A percentile compares a stretch with the other conserved stretches of the same genome.
phyloP scores from a whole-genome alignment of 2,329 filamentous ascomycete species.

The Fusarium sublunatum region DNA sequence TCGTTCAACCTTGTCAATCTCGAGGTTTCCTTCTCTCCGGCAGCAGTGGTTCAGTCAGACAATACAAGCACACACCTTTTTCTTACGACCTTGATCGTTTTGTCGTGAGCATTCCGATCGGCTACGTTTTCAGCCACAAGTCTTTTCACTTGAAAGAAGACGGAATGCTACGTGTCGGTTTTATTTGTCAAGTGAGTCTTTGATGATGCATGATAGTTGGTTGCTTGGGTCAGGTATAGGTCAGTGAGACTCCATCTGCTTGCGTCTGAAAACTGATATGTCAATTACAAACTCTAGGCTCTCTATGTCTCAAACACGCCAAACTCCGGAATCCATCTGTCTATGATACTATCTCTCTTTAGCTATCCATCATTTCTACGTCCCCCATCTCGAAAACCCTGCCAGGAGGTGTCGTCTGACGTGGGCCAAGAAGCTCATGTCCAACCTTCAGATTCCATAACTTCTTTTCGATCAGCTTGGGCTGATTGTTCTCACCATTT shows the following conservation, averaged over 20 bases:
- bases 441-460: conserved; percentile 28
- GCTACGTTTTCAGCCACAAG: conserved; percentile 19
- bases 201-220: conserved; percentile 1
- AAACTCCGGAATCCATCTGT: conserved; percentile 19
- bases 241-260: conserved; percentile 11
- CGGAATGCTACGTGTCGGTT: conserved; percentile 26
- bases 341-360: not conserved
- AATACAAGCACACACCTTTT: conserved; percentile 43
- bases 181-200: not conserved
- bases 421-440: conserved; percentile 10
- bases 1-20: conserved; percentile 36
- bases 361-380: conserved; percentile 7
- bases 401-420: not conserved
- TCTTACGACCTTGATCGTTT: conserved; percentile 20
- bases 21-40: conserved; percentile 46
- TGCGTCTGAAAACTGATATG: conserved; percentile 18
- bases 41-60: conserved; percentile 46
- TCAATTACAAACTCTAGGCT: conserved; percentile 17
- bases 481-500: conserved; percentile 27
- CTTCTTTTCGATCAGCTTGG: conserved; percentile 34
- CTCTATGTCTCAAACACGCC: conserved; percentile 22
- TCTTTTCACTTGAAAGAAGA: conserved; percentile 12
- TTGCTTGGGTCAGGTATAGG: conserved; percentile 1
- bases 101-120: conserved; percentile 24
- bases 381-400: conserved; percentile 15